These are phyloP conservation scores for Mycena metata DNA, from an alignment of 768 basidiomycete genomes.

Conservation along the genomic window DNA sequence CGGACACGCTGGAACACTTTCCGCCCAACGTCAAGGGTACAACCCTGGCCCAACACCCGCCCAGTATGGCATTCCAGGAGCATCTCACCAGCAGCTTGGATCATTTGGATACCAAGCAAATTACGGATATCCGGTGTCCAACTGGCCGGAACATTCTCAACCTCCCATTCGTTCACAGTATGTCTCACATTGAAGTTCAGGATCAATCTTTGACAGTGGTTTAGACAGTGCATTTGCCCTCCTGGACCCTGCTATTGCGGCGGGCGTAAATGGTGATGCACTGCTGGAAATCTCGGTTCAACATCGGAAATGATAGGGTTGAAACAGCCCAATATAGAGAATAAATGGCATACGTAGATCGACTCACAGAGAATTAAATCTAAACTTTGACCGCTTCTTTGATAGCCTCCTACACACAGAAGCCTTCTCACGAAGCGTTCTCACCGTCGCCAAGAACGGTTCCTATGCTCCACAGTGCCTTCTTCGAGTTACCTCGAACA, in stretches of 20 bases:
- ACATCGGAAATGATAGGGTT: too few species aligned
- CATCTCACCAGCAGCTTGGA: neutral
- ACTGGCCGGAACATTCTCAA: neutral
- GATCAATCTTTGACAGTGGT: neutral
- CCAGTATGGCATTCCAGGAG: neutral
- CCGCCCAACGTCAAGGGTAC: neutral
- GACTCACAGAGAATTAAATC: too few species aligned
- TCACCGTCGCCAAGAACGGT: too few species aligned
- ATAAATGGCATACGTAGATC: too few species aligned
- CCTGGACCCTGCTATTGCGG: conserved; percentile 13
- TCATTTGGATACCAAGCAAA: neutral
- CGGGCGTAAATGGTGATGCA: neutral
- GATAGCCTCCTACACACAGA: too few species aligned
- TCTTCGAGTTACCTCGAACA: too few species aligned
- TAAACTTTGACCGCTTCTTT: too few species aligned
- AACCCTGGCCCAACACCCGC: neutral
- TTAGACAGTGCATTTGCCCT: conserved; percentile 9
- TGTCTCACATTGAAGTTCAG: neutral
- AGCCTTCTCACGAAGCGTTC: too few species aligned
- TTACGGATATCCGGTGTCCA: neutral
- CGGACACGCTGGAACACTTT: neutral
- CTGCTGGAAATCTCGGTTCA: neutral
- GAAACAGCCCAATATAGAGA: neutral
- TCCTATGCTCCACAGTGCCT: too few species aligned
- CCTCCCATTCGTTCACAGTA: neutral